Evolutionary conservation across 495 filamentous ascomycete species (phyloP), one percentile per base, ranked within the genome.

Genomic region (Rusavskia elegans): DNA sequence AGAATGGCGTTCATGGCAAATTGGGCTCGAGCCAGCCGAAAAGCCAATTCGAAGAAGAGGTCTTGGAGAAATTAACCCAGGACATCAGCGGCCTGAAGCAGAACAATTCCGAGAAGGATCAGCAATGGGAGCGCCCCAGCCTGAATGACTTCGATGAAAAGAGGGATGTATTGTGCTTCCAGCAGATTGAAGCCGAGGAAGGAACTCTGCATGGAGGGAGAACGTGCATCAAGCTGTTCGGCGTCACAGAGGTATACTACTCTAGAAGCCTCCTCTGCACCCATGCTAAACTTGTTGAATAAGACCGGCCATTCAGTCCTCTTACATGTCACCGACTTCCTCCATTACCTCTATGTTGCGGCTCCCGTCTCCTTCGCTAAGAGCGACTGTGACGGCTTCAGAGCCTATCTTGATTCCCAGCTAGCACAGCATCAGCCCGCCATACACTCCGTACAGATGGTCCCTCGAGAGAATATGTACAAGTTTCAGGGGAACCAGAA

Each of bases 171-270:
- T 73, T 99, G 11, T 80, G 75, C 61, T 97, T 97, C 65, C 92
- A 97, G 66, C 85, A 93, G 62, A 97, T 99, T 63, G 92, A 99
- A 57, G 83, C 80, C 5, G 90, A 97, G 59, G 90, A 97, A 65
- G 89, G 92, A 19, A 80, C 76, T 3, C 57, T 95, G 6, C 59
- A 74, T 64, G 81, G 82, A 54, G 85, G 84, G 17, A 81, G 76
- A 59, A 71, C 84, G 1, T 78, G 85, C 0, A 75, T 97, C 53
- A 87, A 87, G 66, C 75, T 99, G 14, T 99, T 96, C 65, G 92
- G 92, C 59, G 87, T 96, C n/a, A 96, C 90, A n/a, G 86, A 92
- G 74, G 83, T 83, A 70, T 23, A 46, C 19, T 17, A 7, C 7
- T 46, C 48, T 61, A 35, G 32, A 52, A 49, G 7, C 17, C 27